Evolutionary conservation across 2,329 filamentous ascomycete genomes (phyloP), one percentile per base, ranked within the genome.

Genomic region (Cladosporium sp.): DNA sequence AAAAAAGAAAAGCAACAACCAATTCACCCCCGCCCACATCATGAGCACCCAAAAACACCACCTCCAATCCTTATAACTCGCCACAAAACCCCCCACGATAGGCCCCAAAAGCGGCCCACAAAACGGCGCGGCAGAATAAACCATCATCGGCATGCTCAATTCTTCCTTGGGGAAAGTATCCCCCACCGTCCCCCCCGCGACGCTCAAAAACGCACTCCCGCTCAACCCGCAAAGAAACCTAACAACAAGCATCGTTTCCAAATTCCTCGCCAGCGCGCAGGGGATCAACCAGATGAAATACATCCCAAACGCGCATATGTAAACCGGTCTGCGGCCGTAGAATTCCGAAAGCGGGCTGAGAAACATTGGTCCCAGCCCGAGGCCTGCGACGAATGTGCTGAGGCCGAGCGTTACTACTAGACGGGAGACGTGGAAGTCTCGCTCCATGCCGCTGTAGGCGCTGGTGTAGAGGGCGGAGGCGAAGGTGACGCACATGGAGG

Each of bases 1-100:
- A 38, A 90, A 74, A 29, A 88, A 64, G 29, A 83, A 63, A 46
- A 95, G 83, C 52, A 81, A 71, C 9, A 76, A 63, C 43, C 88
- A 75, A 60, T 89, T 69, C 7, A 74, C 68, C n/a, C 76, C 80
- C 1, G 83, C 77, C 89, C 88, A 95, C 43, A 95, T 94, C 43
- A 95, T 70, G 52, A 95, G 73, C 3, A 90, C 77, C 63, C 91
- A 95, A 67, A 93, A 91, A 0, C 84, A 86, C 87, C 87, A 93
- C 46, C 86, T 74, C 78, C 89, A 95, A 50, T 74, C 71, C 3
- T 77, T 78, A 59, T 84, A 81, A 58, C 85, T 80, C 65, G 92
- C 92, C 66, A 95, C 89, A 66, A 94, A 90, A 7, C 88, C 89
- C 7, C 88, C 88, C 15, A 86, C 65, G 46, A 82, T 61, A 7